Evolutionary conservation across 2,329 filamentous ascomycete species (phyloP), one percentile per base, ranked within the genome.

Genomic region (Pseudogymnoascus sp.): DNA sequence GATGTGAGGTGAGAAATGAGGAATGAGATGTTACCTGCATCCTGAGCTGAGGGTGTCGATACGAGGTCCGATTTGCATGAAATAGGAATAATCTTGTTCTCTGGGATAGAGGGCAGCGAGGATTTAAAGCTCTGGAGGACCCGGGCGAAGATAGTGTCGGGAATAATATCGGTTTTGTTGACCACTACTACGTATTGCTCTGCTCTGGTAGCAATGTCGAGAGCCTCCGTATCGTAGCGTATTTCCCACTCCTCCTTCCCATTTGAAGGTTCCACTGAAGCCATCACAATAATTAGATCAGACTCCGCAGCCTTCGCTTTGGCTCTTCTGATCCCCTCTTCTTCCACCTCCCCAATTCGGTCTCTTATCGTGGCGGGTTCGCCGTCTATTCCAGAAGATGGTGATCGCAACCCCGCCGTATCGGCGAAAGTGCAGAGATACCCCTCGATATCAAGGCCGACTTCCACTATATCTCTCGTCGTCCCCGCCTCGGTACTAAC

Each of bases 341-440:
- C 80, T 73, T 99, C 95, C 25, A 99, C 82, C 8, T 83, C 79
- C 0, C 92, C 90, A 65, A 96, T 85, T 4, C 71, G 64, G 4
- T 65, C 65, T n/a, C 64, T 70, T 64, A 39, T 28, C 6, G 31
- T 60, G 6, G 37, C 68, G 62, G 6, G 64, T 61, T 7, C 65
- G 66, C 14, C 63, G 63, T n/a, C 69, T 69, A 21, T 67, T 65
- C 8, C 39, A 65, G 25, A 69, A 69, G 69, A 67, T 37, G 70
- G 75, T 60, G 81, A 84, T 61, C 92, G 83, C 69, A 99, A 85
- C 0, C 95, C 95, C 19, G 95, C 95, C 71, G 95, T 98, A 77
- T 99, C 95, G 14, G 93, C 93, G 72, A 99, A 88, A n/a, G 90
- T 90, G 75, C 93, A 96, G 61, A 96, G 85, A 78, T 90, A 99